phyloP scores from a whole-genome alignment of 129 eudicot genomes.

The Rutidosis leptorrhynchoides region DNA sequence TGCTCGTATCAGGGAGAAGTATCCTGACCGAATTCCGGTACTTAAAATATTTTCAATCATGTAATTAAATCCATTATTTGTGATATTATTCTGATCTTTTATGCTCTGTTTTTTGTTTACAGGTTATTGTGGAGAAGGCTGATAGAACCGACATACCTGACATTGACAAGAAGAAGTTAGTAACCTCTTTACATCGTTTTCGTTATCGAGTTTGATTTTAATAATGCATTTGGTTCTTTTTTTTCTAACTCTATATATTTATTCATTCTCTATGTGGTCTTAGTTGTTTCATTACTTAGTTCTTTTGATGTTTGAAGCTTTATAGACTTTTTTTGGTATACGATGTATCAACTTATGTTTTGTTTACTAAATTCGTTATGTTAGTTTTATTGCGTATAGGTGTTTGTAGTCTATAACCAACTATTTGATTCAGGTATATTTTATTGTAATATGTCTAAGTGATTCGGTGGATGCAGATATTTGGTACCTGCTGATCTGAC shows the following conservation, averaged over 20 bases:
- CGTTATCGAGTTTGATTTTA: not conserved
- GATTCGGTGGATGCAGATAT: constrained; percentile 50
- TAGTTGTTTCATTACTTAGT: too few relatives aligned
- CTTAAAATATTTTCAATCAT: not conserved
- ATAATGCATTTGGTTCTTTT: too few relatives aligned
- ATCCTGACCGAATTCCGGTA: constrained; percentile 97
- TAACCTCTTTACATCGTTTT: not conserved
- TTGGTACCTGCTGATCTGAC: constrained; percentile 96
- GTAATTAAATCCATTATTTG: not conserved
- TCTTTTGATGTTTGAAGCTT: not conserved
- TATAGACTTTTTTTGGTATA: not conserved
- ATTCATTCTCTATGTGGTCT: too few relatives aligned
- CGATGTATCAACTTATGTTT: not conserved
- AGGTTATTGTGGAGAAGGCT: constrained; percentile 99
- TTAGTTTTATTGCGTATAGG: not conserved
- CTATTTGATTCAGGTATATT: not conserved
- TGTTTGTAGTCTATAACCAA: not conserved
- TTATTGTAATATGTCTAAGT: not conserved
- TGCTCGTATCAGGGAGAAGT: constrained; percentile 97
- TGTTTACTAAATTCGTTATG: not conserved
- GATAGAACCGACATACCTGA: constrained; percentile 92
- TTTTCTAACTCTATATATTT: too few relatives aligned
- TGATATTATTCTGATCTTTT: not conserved
- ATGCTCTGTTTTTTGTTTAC: constrained; percentile 11
- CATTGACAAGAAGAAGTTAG: constrained; percentile 98